Evolutionary conservation across 2,329 filamentous ascomycete genomes (phyloP).

Genomic region (Stagonosporopsis tanaceti): DNA sequence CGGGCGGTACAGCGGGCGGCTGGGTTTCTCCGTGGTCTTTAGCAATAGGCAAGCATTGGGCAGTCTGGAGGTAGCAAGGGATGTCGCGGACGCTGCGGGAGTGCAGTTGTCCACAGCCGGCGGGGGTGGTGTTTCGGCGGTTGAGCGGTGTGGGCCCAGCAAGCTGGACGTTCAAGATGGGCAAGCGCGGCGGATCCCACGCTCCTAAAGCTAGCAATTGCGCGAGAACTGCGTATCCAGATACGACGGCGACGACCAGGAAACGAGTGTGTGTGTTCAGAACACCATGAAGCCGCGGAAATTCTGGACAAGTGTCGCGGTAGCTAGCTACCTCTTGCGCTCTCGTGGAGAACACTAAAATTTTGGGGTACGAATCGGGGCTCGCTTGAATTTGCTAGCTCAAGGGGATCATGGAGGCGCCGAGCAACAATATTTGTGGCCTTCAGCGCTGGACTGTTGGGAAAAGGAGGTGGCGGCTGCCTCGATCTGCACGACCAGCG

Average conservation of each 20-base stretch:
- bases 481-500: slow-evolving; percentile 11
- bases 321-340: slow-evolving; percentile 29
- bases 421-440: slow-evolving; percentile 14
- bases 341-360: slow-evolving; percentile 30
- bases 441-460: slow-evolving; percentile 9
- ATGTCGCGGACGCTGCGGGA: slow-evolving; percentile 13
- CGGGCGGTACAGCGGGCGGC: slow-evolving; percentile 22
- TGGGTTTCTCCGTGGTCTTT: slow-evolving; percentile 21
- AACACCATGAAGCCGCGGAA: slow-evolving; percentile 6
- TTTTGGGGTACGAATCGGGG: slow-evolving; percentile 24
- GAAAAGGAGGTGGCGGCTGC: slow-evolving; percentile 27
- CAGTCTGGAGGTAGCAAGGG: slow-evolving; percentile 25
- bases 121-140: slow-evolving; percentile 35
- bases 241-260: background rate
- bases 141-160: slow-evolving; percentile 41
- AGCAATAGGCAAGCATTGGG: slow-evolving; percentile 36
- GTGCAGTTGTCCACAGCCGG: slow-evolving; percentile 20
- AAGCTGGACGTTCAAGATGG: slow-evolving; percentile 32
- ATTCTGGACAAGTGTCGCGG: slow-evolving; percentile 36
- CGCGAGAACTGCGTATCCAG: slow-evolving; percentile 12
- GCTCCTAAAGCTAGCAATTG: slow-evolving; percentile 14
- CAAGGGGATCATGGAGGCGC: slow-evolving; percentile 18
- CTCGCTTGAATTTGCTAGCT: slow-evolving; percentile 32
- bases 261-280: background rate
- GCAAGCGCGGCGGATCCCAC: slow-evolving; percentile 36